Evolutionary conservation across 2,329 filamentous ascomycete species (phyloP).

Genomic region (Hypoxylon sp.): DNA sequence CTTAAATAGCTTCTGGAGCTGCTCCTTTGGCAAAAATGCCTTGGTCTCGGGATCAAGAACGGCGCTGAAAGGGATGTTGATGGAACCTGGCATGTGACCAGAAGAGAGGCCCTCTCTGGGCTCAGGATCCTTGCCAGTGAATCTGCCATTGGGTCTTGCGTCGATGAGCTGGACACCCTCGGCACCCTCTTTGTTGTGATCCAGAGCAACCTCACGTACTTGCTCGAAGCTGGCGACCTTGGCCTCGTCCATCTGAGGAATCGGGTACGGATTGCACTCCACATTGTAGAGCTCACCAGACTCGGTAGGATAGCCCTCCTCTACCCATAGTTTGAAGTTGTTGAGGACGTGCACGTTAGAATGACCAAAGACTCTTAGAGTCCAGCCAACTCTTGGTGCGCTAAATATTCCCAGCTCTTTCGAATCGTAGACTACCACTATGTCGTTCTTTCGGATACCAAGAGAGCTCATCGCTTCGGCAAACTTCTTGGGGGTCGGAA

Average conservation of each 20-base stretch:
- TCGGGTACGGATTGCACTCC: conserved; percentile 71
- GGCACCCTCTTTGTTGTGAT: conserved; percentile 81
- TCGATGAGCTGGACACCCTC: conserved; percentile 90
- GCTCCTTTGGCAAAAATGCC: conserved; percentile 74
- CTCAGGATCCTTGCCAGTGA: conserved; percentile 83
- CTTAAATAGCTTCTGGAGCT: conserved; percentile 79
- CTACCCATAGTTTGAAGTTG: conserved; percentile 95
- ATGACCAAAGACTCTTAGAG: conserved; percentile 88
- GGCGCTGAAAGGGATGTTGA: conserved; percentile 80
- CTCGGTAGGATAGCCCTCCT: conserved; percentile 82
- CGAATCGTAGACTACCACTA: conserved; percentile 92
- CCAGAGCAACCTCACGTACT: conserved; percentile 77
- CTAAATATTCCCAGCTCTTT: conserved; percentile 93
- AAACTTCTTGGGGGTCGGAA: conserved; percentile 82
- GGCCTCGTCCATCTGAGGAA: conserved; percentile 65
- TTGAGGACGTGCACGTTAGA: conserved; percentile 88
- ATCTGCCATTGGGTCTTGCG: conserved; percentile 81
- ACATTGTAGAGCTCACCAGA: conserved; percentile 76
- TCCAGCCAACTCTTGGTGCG: conserved; percentile 94
- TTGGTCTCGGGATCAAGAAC: conserved; percentile 86
- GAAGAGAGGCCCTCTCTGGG: conserved; percentile 86
- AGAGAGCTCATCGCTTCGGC: conserved; percentile 87
- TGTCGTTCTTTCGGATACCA: conserved; percentile 87
- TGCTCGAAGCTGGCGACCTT: conserved; percentile 85
- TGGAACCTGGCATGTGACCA: conserved; percentile 90